Base-by-base conservation (phyloP, 257 asterid species). In the Nemophila menziesii region DNA sequence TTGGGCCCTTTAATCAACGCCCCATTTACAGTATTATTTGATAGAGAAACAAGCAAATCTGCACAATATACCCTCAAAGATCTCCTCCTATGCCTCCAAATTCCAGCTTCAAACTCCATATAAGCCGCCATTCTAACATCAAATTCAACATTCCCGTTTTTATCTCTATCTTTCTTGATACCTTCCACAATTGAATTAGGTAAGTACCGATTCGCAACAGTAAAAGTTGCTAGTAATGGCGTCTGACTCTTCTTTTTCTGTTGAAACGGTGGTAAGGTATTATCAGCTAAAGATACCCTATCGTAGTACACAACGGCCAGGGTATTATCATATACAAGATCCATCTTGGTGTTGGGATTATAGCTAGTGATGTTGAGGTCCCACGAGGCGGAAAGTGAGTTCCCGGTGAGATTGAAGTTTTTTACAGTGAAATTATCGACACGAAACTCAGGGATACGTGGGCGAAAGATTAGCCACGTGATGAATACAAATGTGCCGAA, bases 381-480 rank as follows among this genome's bases (percentile, higher is more conserved):
- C 45, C 84, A 74, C 11, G 68, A 69, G 51, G 68, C 70, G 10
- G 82, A 54, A 20, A 79, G 75, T 7, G 72, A 56, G 45, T 49
- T 29, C 57, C 56, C 47, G 34, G 60, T 48, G 60, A 86, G 51
- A 8, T 70, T 61, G 56, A 85, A 70, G 46, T 77, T 71, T 36
- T 90, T 72, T 5, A 79, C 40, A 11, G 86, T 48, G 27, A 85
- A 24, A 1, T 81, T 63, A 51, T 85, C 93, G 54, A 85, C 78
- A 4, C 79, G 74, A 65, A 90, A 69, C 55, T 77, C 80, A 19
- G 93, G 99, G 37, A 81, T 64, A 48, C 70, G 74, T 2, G 96
- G 99, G 33, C 94, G 96, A 56, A 90, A 74, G 2, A 85, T 67
- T 2, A 90, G 81, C 94, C 94, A 90, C 15, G 70, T 62, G 48